phyloP scores from a whole-genome alignment of 164 flowering plant genomes.

The Tetrastigma voinierianum region DNA sequence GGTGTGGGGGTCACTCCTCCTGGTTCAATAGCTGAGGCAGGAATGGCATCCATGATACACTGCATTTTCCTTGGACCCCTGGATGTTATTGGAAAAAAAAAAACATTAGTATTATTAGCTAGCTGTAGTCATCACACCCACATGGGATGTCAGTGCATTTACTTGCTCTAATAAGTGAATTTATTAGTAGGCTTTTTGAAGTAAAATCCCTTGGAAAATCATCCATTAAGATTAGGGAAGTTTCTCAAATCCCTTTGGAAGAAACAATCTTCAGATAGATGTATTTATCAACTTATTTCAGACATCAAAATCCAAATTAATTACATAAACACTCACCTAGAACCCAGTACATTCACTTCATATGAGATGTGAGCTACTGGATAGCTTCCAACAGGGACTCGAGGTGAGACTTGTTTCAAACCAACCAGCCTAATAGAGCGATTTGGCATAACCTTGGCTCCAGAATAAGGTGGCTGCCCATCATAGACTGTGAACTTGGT shows the following conservation, averaged over 20 bases:
- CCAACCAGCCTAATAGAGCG: constrained; percentile 60
- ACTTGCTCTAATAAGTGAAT: too few species aligned
- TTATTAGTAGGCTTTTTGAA: too few species aligned
- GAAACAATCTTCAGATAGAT: too few species aligned
- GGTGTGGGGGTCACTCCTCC: constrained; percentile 77
- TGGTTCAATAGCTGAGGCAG: constrained; percentile 54
- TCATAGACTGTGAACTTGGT: constrained; percentile 74
- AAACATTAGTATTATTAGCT: constrained; percentile 1
- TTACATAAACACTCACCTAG: constrained; percentile 45
- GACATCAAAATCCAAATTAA: neutral
- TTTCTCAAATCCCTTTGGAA: too few species aligned
- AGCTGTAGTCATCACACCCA: too few species aligned
- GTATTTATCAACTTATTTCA: too few species aligned
- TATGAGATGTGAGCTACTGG: constrained; percentile 66
- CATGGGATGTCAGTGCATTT: too few species aligned
- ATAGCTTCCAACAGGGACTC: constrained; percentile 65
- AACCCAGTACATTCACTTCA: constrained; percentile 72
- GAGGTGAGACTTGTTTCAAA: constrained; percentile 64
- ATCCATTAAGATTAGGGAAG: too few species aligned
- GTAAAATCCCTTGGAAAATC: too few species aligned
- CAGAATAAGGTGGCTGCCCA: constrained; percentile 70
- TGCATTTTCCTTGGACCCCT: constrained; percentile 85
- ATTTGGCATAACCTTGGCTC: constrained; percentile 51
- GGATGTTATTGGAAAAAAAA: constrained; percentile 12
- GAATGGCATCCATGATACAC: constrained; percentile 61